Evolutionary conservation across 1,284 basidiomycete genomes (phyloP).

Genomic region (Naganishia liquefaciens): DNA sequence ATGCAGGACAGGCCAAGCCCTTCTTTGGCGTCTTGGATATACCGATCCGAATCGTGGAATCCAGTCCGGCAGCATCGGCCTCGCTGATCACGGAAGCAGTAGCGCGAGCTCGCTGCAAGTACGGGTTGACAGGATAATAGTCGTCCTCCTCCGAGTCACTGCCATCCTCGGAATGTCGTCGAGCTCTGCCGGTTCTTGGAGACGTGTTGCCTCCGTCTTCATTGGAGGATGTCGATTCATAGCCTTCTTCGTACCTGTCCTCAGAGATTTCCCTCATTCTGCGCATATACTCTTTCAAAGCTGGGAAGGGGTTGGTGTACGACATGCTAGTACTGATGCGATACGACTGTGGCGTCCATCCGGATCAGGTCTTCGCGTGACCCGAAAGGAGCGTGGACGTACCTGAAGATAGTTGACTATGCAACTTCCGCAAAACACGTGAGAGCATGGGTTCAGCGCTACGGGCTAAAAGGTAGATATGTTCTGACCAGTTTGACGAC

Average conservation of each 20-base stretch:
- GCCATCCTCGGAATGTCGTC: conserved; percentile 1
- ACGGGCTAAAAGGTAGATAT: conserved; percentile 16
- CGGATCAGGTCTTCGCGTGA: neutral
- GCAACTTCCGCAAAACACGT: conserved; percentile 34
- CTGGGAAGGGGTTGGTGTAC: conserved; percentile 29
- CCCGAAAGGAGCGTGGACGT: neutral
- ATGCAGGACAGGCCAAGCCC: conserved; percentile 31
- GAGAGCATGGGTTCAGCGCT: conserved; percentile 28
- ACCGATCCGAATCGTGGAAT: conserved; percentile 18
- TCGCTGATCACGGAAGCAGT: neutral
- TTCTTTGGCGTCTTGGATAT: conserved; percentile 29
- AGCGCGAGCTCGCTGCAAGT: conserved; percentile 5
- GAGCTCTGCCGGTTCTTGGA: conserved; percentile 6
- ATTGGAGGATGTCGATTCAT: conserved; percentile 13
- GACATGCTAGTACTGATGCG: conserved; percentile 25
- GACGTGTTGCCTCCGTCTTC: conserved; percentile 3
- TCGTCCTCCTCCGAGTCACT: conserved; percentile 27
- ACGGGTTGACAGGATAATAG: conserved; percentile 15
- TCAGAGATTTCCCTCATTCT: conserved; percentile 11
- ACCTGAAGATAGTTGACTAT: conserved; percentile 28
- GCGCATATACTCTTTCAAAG: conserved; percentile 18
- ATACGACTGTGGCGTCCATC: conserved; percentile 14
- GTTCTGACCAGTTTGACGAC: conserved; percentile 1
- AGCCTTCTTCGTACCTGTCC: conserved; percentile 23
- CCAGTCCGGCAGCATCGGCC: neutral